Evolutionary conservation across 345 rosid species (phyloP).

Genomic region (Citrus mangshanensis): DNA sequence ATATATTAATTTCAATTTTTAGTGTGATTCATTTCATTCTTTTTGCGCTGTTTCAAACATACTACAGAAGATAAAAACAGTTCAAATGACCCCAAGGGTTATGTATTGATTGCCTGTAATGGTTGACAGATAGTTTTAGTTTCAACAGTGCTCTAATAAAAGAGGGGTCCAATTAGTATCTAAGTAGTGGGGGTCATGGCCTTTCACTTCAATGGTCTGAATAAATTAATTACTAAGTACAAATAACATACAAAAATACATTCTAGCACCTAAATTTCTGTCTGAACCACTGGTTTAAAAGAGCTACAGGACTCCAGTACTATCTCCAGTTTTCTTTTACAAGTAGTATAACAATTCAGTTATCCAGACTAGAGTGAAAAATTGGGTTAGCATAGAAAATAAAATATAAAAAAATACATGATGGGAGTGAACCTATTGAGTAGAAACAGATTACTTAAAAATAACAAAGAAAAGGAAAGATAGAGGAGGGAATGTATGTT

Average conservation of each 20-base stretch:
- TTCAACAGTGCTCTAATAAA: neutral
- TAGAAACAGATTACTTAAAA: no score
- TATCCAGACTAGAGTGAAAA: no score
- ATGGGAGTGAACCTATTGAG: neutral
- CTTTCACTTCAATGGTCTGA: no score
- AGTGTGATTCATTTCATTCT: neutral
- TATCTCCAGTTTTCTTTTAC: neutral
- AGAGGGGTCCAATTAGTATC: neutral
- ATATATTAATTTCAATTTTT: no score
- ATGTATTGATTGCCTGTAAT: neutral
- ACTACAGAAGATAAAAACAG: neutral
- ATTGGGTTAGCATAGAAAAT: neutral
- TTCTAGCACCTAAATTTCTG: neutral
- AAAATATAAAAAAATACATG: neutral
- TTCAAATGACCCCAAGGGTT: neutral
- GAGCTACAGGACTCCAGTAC: neutral
- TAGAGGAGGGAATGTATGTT: neutral
- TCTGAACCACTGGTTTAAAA: neutral
- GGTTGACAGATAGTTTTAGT: neutral
- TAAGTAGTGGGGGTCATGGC: neutral
- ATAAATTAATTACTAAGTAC: no score
- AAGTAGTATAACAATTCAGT: no score
- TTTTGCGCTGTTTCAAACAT: neutral
- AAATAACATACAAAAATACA: no score
- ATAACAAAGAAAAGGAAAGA: neutral